These are phyloP conservation scores for Apiospora malaysiana DNA, from an alignment of 2,329 filamentous ascomycete species.

Conservation along the genomic window DNA sequence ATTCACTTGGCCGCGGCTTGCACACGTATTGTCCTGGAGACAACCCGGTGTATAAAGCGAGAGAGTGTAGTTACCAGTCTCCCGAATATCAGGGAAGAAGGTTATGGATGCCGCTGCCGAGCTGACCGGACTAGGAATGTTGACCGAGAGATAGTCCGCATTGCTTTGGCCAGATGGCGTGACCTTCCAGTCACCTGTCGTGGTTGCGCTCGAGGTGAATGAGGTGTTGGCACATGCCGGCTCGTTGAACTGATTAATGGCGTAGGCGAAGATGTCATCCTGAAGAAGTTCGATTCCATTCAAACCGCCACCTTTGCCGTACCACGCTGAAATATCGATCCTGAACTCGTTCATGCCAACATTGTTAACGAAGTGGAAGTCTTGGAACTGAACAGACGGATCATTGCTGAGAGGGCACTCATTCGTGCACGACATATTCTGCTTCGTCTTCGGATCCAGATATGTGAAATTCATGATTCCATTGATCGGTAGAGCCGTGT, in stretches of 20 bases:
- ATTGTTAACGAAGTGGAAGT: conserved; percentile 87
- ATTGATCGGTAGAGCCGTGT: conserved; percentile 81
- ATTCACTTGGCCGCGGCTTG: conserved; percentile 78
- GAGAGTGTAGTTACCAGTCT: conserved; percentile 91
- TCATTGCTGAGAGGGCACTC: conserved; percentile 84
- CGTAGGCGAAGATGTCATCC: conserved; percentile 84
- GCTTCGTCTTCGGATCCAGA: conserved; percentile 73
- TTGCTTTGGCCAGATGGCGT: conserved; percentile 71
- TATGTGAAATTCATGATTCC: conserved; percentile 98
- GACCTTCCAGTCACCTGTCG: conserved; percentile 76
- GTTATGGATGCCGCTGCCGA: conserved; percentile 71
- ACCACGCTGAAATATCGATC: conserved; percentile 86
- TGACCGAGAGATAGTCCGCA: conserved; percentile 77
- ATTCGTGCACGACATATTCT: conserved; percentile 75
- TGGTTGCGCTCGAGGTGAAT: conserved; percentile 68
- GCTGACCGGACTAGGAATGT: conserved; percentile 61
- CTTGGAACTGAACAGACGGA: conserved; percentile 71
- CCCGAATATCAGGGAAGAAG: conserved; percentile 82
- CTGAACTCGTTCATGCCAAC: conserved; percentile 89
- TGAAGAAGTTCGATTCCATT: conserved; percentile 87
- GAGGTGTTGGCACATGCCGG: conserved; percentile 74
- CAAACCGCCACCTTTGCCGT: conserved; percentile 83
- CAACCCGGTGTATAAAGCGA: conserved; percentile 94
- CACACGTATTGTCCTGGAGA: conserved; percentile 77
- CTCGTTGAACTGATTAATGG: conserved; percentile 87